Percentiles rank a stretch among this genome's conserved stretches.
phyloP scores from a whole-genome alignment of 768 basidiomycete species.

The Suillus clintonianus region DNA sequence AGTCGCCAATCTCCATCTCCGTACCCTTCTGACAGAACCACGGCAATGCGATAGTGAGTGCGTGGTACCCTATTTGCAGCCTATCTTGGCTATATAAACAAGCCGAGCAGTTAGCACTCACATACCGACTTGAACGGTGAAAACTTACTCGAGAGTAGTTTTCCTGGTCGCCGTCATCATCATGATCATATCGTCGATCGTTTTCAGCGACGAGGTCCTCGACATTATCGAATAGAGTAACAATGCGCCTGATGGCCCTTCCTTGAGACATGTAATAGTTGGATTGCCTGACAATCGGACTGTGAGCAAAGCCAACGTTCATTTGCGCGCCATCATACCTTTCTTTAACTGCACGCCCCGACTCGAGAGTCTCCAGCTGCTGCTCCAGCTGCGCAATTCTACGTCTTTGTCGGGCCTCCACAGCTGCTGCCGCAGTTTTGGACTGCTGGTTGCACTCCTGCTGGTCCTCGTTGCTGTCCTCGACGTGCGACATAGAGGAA shows the following conservation, averaged over 20 bases:
- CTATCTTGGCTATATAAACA: neutral
- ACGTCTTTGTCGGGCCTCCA: neutral
- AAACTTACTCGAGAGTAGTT: neutral
- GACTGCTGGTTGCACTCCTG: no score
- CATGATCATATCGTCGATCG: neutral
- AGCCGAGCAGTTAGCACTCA: no score
- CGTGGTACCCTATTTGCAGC: neutral
- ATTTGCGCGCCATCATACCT: no score
- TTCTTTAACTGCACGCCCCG: neutral
- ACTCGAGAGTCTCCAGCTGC: neutral
- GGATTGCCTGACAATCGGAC: neutral
- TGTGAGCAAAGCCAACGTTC: neutral
- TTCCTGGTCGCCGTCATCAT: neutral
- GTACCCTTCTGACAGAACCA: neutral
- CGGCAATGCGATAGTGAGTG: neutral
- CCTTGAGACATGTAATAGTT: neutral
- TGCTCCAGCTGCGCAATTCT: neutral
- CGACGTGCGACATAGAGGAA: no score
- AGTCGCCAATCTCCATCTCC: neutral
- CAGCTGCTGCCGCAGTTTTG: no score
- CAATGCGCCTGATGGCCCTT: neutral
- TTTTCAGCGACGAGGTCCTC: neutral
- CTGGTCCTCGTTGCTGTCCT: no score
- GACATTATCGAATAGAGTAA: neutral
- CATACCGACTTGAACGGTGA: neutral